Percentiles rank a stretch among this genome's conserved stretches.
Evolutionary conservation across 2,329 filamentous ascomycete species (phyloP).

Genomic region (Geosmithia putterillii): DNA sequence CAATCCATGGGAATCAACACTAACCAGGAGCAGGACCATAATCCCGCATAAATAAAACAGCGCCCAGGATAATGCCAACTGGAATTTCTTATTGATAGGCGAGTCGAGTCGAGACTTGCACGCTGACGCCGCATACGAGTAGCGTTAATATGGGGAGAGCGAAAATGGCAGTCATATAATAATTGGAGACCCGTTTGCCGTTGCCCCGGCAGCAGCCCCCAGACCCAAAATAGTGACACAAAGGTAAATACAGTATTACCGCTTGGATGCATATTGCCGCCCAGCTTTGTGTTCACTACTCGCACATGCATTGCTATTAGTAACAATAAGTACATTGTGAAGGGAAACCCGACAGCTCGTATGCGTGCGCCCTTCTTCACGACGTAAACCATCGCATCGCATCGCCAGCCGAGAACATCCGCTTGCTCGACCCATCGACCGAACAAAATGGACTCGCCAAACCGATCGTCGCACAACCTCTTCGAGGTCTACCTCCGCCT

Average conservation of each 20-base stretch:
- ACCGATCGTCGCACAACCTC: slow-evolving; percentile 36
- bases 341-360: background rate
- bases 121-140: no score
- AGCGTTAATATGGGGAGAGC: no score
- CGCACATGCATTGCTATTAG: background rate
- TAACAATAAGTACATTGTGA: no score
- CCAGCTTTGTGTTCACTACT: background rate
- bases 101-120: no score
- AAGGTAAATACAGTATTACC: background rate
- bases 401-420: background rate
- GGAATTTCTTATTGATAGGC: no score
- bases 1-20: no score
- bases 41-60: no score
- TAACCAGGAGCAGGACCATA: no score
- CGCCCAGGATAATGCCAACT: no score
- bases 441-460: background rate
- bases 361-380: background rate
- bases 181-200: background rate
- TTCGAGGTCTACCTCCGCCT: slow-evolving; percentile 90
- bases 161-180: background rate
- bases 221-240: background rate
- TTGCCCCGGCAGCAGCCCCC: background rate
- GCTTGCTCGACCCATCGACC: background rate
- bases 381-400: background rate
- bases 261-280: background rate